phyloP scores from a whole-genome alignment of 352 stramenopile species.

The Phytophthora cajani region DNA sequence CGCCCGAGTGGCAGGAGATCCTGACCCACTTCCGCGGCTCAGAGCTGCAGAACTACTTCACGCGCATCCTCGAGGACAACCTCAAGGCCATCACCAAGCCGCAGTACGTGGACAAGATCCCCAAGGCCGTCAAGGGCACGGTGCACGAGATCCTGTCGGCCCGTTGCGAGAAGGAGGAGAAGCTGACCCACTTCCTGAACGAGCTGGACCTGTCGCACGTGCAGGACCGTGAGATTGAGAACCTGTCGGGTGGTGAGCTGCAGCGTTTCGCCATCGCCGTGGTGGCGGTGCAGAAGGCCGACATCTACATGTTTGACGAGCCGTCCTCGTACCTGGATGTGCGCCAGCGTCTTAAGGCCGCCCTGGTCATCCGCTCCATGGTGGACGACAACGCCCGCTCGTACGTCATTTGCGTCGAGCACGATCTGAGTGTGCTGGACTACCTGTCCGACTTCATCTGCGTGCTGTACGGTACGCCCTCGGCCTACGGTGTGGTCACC shows the following conservation, averaged over 20 bases:
- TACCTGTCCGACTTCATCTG: slow-evolving; percentile 99
- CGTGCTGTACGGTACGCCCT: slow-evolving; percentile 98
- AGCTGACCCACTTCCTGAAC: slow-evolving; percentile 86
- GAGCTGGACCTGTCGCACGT: slow-evolving; percentile 98
- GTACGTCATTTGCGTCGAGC: slow-evolving; percentile 99
- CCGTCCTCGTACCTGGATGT: slow-evolving; percentile 99
- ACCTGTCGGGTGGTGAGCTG: slow-evolving; percentile 98
- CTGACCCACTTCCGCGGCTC: slow-evolving; percentile 97
- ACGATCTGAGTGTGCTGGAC: slow-evolving; percentile 99
- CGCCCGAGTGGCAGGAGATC: slow-evolving; percentile 99
- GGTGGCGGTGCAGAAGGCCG: slow-evolving; percentile 94
- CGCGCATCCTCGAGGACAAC: slow-evolving; percentile 98
- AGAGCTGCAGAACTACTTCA: slow-evolving; percentile 99
- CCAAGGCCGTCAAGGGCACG: slow-evolving; percentile 95
- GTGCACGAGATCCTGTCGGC: slow-evolving; percentile 94
- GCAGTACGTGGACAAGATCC: slow-evolving; percentile 99
- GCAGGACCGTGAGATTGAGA: slow-evolving; percentile 95
- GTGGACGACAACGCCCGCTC: slow-evolving; percentile 87
- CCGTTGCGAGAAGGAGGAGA: slow-evolving; percentile 93
- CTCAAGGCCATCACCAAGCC: slow-evolving; percentile 99
- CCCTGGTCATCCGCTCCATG: slow-evolving; percentile 97
- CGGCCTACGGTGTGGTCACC: slow-evolving; percentile 99
- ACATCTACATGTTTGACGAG: slow-evolving; percentile 99
- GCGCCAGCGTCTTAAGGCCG: slow-evolving; percentile 98
- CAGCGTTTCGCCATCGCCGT: slow-evolving; percentile 99